Evolutionary conservation across 495 filamentous ascomycete genomes (phyloP).

Genomic region (Lentithecium fluviatile): DNA sequence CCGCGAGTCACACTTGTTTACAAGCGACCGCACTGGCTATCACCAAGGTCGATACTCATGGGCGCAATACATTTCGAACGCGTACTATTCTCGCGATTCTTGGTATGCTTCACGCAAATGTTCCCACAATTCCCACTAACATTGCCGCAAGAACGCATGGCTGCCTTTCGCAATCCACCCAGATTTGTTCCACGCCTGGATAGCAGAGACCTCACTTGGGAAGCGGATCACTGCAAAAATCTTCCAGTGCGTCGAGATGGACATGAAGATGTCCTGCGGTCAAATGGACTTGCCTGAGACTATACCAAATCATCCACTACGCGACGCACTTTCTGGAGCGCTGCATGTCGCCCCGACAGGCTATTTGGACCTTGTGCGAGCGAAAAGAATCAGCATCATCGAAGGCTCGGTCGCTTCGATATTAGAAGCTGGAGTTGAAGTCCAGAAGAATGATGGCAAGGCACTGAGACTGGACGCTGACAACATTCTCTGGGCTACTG

Average conservation of each 20-base stretch:
- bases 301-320: conserved; percentile 6
- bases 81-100: conserved; percentile 6
- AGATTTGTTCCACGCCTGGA: conserved; percentile 2
- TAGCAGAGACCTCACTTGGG: background rate
- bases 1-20: conserved; percentile 12
- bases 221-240: conserved; percentile 3
- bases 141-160: background rate
- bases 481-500: conserved; percentile 13
- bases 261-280: conserved; percentile 7
- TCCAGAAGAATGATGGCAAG: background rate
- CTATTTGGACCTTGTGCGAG: conserved; percentile 4
- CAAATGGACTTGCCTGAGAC: conserved; percentile 11
- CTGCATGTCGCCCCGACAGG: conserved; percentile 9
- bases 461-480: background rate
- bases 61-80: conserved; percentile 7
- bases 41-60: background rate
- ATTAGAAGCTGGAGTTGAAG: background rate
- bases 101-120: background rate
- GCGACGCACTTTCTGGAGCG: conserved; percentile 5
- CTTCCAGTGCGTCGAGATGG: background rate
- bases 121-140: background rate
- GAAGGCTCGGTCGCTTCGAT: background rate
- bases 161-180: conserved; percentile 8
- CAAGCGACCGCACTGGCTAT: conserved; percentile 14
- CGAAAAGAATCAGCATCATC: background rate